Base-by-base conservation (phyloP, 2,329 filamentous ascomycete genomes). In the Aspergillus ustus region DNA sequence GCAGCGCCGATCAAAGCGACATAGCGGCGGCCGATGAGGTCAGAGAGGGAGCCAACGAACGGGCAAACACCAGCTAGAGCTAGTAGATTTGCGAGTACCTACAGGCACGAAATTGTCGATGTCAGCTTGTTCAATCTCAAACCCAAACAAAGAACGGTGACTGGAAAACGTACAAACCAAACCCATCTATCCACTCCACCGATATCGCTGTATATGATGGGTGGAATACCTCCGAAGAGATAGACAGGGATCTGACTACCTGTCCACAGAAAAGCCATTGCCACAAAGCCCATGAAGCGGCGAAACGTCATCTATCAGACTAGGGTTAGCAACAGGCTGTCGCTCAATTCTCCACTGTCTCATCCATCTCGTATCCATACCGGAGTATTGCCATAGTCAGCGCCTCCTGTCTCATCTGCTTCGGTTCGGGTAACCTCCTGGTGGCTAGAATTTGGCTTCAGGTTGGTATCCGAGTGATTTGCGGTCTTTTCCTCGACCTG, bases 41-140 rank as follows among this genome's bases (percentile, higher is more conserved):
- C 87, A 1, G 87, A 89, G 0, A 90, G 74, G 1, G 85, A 84
- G 11, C 89, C 89, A 1, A 91, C 88, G 67, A 91, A 87, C 4
- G 85, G 85, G 64, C 84, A 87, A 8, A 87, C 78, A 15, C 83
- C 83, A 6, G 84, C 84, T 54, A 84, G 78, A 28, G 83, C 78
- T 25, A 87, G 79, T 15, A 87, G 75, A 65, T 87, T 84, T 31
- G 77, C 79, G 19, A 82, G 72, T 43, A 84, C 78, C 76, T 78
- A 40, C 40, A 40, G 11, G 5, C 9, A 28, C 49, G 15, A 9
- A 37, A 17, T 11, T 15, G 4, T 17, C 20, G 17, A 7, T 28
- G 48, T 49, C 40, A 53, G 9, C 25, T 25, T 7, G 5, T 29
- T 6, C 25, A 49, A 28, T 37, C 15, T 45, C 17, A 22, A 7